These are phyloP conservation scores for Sesbania bispinosa DNA, from an alignment of 306 rosid species.

Conservation along the genomic window DNA sequence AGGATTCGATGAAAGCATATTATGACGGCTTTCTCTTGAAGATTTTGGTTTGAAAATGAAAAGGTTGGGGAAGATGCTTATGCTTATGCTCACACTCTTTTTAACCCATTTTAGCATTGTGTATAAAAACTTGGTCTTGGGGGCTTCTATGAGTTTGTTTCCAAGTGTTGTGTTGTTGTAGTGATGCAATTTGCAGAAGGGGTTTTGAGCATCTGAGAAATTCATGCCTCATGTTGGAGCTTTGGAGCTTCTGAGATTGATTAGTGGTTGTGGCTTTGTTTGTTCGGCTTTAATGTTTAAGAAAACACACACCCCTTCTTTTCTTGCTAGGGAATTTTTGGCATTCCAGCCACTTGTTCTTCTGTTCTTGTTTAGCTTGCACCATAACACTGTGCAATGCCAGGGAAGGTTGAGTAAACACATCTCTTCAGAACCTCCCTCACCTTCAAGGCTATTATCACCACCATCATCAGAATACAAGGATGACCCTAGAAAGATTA, in stretches of 20 bases:
- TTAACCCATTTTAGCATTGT: constrained; percentile 26
- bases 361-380: constrained; percentile 35
- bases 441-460: too few relatives aligned
- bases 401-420: constrained; percentile 49
- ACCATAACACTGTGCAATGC: constrained; percentile 44
- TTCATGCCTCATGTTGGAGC: constrained; percentile 18
- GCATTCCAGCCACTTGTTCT: constrained; percentile 32
- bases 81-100: constrained; percentile 40
- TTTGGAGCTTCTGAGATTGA: constrained; percentile 23
- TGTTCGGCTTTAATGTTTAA: constrained; percentile 35
- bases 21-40: constrained; percentile 48
- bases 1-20: constrained; percentile 39
- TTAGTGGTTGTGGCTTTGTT: constrained; percentile 28
- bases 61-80: constrained; percentile 25
- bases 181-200: too few relatives aligned
- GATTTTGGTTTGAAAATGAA: constrained; percentile 47
- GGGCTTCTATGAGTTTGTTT: not conserved
- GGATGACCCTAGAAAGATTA: constrained; percentile 47
- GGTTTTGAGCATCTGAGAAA: constrained; percentile 16
- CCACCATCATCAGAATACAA: constrained; percentile 37
- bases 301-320: constrained; percentile 22
- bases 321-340: constrained; percentile 17
- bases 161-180: constrained; percentile 18
- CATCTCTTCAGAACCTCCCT: constrained; percentile 44
- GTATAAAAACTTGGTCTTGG: constrained; percentile 17